phyloP scores from a whole-genome alignment of 2,329 filamentous ascomycete genomes.

The Aureobasidium melanogenum region DNA sequence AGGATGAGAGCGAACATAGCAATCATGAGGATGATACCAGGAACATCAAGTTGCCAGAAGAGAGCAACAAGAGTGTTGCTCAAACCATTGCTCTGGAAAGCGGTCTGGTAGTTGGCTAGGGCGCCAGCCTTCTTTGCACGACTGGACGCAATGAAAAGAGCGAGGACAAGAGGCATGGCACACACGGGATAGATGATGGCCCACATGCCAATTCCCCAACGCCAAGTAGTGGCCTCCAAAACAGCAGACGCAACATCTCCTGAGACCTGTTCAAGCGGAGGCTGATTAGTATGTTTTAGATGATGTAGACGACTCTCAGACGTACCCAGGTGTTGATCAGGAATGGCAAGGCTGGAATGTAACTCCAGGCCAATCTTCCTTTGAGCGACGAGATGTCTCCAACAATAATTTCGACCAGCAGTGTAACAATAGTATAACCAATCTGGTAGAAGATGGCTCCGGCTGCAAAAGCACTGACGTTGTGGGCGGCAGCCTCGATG shows the following conservation, averaged over 20 bases:
- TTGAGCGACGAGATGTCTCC: conserved; percentile 56
- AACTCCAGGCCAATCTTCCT: conserved; percentile 56
- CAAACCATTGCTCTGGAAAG: conserved; percentile 34
- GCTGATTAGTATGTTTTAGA: neutral
- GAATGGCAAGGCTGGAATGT: conserved; percentile 52
- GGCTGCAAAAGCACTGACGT: conserved; percentile 45
- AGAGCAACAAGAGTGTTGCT: conserved; percentile 34
- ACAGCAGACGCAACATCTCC: conserved; percentile 48
- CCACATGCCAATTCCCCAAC: conserved; percentile 62
- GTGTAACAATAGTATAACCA: conserved; percentile 53
- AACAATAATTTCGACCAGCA: conserved; percentile 56
- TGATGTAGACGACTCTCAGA: neutral
- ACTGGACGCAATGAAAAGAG: conserved; percentile 41
- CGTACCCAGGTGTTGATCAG: conserved; percentile 50
- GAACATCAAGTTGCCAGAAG: conserved; percentile 49
- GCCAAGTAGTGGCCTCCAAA: conserved; percentile 41
- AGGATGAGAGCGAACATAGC: conserved; percentile 56
- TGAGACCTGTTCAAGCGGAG: conserved; percentile 30
- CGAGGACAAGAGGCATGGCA: conserved; percentile 49
- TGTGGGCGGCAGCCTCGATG: conserved; percentile 44
- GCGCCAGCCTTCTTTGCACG: conserved; percentile 46
- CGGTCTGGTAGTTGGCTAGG: conserved; percentile 36
- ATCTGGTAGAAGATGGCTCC: conserved; percentile 54
- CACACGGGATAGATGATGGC: conserved; percentile 55
- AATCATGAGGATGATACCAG: conserved; percentile 53